Base-by-base conservation (phyloP, 257 asterid genomes). In the Solanum neorickii region DNA sequence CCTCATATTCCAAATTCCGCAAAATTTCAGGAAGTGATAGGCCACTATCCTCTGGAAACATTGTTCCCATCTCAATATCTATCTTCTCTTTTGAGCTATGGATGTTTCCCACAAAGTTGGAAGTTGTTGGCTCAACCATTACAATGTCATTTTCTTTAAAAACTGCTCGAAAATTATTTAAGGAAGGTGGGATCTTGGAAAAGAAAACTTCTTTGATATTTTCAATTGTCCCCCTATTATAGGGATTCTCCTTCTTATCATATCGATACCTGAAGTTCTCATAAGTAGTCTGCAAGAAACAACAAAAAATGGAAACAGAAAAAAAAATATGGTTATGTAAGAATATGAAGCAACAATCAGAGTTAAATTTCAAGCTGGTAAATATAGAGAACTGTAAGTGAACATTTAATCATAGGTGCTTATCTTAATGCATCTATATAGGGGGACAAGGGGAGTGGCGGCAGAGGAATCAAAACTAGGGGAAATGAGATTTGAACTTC, bases 261-360 rank as follows among this genome's bases (percentile, higher is more conserved):
- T 95, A 96, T 82, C 93, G 93, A 82, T 91, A 93, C 89, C 99
- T 93, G 91, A 97, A 96, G 92, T 96, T 97, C 92, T 97, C 99
- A 9, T 96, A 96, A 4, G 99, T 96, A 52, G 99, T 95, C 99
- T 97, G 98, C 92, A 91, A 59, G 86, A 44, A 49, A 80, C 42
- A 69, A 56, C 21, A 18, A 37, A 29, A 80, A 78, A 9, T 21
- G 23, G 20, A 3, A 78, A 46, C 31, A 11, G n/a, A 46, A 80
- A 77, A 78, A 12, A 7, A 44, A 29, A 47, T 46, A 82, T 29
- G 7, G 69, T 18, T 49, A 21, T 18, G 6, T 11, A 47, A 80
- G 23, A 29, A 80, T 18, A 80, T 80, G 69, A 80, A 80, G 68
- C 20, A 18, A 20, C 68, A 47, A 31, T 11, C 46, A 18, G 29